A percentile compares a stretch with the other conserved stretches of the same genome.
Evolutionary conservation across 2,329 filamentous ascomycete genomes (phyloP).

Genomic region (Chrysoporthe austroafricana): DNA sequence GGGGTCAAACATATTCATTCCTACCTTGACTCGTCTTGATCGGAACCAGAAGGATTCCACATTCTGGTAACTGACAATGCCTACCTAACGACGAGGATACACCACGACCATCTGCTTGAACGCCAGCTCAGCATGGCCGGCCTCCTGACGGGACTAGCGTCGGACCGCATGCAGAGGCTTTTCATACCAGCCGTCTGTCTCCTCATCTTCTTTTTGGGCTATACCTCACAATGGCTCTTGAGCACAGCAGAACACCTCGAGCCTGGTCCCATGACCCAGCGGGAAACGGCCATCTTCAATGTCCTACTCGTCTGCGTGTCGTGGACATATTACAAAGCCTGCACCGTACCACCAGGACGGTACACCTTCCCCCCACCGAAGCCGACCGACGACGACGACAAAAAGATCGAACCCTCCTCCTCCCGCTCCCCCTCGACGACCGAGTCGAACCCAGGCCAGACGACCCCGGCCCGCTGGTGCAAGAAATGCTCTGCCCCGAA

Average conservation of each 20-base stretch:
- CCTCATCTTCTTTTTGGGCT: constrained; percentile 71
- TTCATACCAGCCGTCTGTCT: constrained; percentile 70
- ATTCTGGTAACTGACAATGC: background rate
- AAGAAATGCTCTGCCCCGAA: constrained; percentile 75
- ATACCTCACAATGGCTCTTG: constrained; percentile 74
- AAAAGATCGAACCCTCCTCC: background rate
- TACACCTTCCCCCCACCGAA: constrained; percentile 47
- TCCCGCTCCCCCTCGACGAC: background rate
- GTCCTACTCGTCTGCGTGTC: constrained; percentile 64
- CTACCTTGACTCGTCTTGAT: background rate
- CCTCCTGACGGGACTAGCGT: constrained; percentile 41
- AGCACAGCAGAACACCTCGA: constrained; percentile 59
- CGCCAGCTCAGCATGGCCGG: constrained; percentile 27
- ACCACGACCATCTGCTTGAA: background rate
- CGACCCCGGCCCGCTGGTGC: constrained; percentile 63
- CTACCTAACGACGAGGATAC: constrained; percentile 3
- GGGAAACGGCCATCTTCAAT: constrained; percentile 69
- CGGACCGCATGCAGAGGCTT: constrained; percentile 54
- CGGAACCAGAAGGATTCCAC: background rate
- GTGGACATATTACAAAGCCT: constrained; percentile 69
- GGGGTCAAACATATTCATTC: background rate
- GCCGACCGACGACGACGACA: background rate
- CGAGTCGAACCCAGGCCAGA: constrained; percentile 34
- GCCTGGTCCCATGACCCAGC: constrained; percentile 61
- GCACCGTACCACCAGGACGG: constrained; percentile 61